Percentiles rank a stretch among this genome's conserved stretches.
phyloP scores from a whole-genome alignment of 139 green algal genomes.

The Chlorokybus atmophyticus region DNA sequence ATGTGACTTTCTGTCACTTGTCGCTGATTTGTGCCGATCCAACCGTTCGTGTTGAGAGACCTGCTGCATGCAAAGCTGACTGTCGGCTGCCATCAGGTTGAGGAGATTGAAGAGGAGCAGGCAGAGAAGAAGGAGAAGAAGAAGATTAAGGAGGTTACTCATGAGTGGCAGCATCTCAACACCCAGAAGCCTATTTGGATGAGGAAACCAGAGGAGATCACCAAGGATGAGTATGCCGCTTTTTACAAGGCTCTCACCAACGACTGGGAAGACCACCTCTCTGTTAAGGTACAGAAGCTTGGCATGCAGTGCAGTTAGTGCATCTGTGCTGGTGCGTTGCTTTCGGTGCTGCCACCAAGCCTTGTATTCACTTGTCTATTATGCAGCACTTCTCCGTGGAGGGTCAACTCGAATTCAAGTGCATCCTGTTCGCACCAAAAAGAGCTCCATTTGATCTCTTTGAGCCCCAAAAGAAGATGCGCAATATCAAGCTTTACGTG shows the following conservation, averaged over 20 bases:
- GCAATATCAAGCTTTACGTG: conserved; percentile 99
- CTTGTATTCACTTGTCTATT: too few species aligned
- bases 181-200: conserved; percentile 99
- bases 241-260: conserved; percentile 98
- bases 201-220: conserved; percentile 92
- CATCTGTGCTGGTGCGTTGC: too few species aligned
- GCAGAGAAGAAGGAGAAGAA: conserved; percentile 59
- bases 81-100: too few species aligned
- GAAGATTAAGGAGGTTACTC: conserved; percentile 87
- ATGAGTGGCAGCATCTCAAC: conserved; percentile 98
- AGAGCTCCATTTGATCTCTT: conserved; percentile 99
- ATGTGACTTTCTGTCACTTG: background rate
- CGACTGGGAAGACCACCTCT: conserved; percentile 97
- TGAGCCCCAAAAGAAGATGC: conserved; percentile 80
- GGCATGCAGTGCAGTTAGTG: too few species aligned
- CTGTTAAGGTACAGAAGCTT: too few species aligned
- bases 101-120: conserved; percentile 42
- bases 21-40: too few species aligned
- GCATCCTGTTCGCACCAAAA: conserved; percentile 75
- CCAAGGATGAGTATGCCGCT: conserved; percentile 84
- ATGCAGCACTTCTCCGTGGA: conserved; percentile 97
- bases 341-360: too few species aligned
- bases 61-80: too few species aligned
- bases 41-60: too few species aligned
- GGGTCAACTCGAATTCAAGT: conserved; percentile 99